A percentile compares a stretch with the other conserved stretches of the same genome.
Conservation (phyloP, 352 stramenopile genomes). For the Phytophthora aleatoria region DNA sequence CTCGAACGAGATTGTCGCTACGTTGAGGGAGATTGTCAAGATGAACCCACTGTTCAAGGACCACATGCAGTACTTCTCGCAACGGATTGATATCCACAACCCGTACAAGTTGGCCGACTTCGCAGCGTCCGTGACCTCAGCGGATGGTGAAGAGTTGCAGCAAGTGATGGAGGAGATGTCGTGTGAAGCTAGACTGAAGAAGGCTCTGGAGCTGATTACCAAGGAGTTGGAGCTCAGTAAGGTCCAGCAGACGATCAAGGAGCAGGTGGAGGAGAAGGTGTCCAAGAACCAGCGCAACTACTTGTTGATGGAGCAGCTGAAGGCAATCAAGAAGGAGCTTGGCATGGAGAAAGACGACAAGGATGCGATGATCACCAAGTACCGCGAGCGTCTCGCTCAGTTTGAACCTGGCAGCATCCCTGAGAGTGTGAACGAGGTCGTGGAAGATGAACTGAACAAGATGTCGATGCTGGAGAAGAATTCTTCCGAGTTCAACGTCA, state of each 20-base stretch:
- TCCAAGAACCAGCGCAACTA: conserved; percentile 98
- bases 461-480: conserved; percentile 98
- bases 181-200: conserved; percentile 94
- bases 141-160: conserved; percentile 92
- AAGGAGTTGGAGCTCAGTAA: conserved; percentile 97
- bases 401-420: conserved; percentile 74
- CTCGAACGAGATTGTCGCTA: conserved; percentile 98
- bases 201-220: conserved; percentile 95
- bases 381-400: conserved; percentile 85
- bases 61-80: conserved; percentile 97
- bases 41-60: conserved; percentile 98
- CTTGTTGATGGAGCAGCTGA: conserved; percentile 98
- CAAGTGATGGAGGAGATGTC: conserved; percentile 96
- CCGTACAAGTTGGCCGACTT: conserved; percentile 99
- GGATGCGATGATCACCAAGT: conserved; percentile 97
- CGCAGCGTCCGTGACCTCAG: conserved; percentile 94
- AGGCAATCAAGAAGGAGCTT: conserved; percentile 99
- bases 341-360: conserved; percentile 99
- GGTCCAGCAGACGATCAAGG: conserved; percentile 97
- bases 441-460: conserved; percentile 98
- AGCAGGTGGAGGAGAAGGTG: conserved; percentile 91
- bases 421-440: conserved; percentile 89
- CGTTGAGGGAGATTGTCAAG: conserved; percentile 96
- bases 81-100: conserved; percentile 95
- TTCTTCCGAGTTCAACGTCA: conserved; percentile 98